These are phyloP conservation scores for Blastobotrys indianensis DNA, from an alignment of 1,139 yeast genomes.

Conservation along the genomic window DNA sequence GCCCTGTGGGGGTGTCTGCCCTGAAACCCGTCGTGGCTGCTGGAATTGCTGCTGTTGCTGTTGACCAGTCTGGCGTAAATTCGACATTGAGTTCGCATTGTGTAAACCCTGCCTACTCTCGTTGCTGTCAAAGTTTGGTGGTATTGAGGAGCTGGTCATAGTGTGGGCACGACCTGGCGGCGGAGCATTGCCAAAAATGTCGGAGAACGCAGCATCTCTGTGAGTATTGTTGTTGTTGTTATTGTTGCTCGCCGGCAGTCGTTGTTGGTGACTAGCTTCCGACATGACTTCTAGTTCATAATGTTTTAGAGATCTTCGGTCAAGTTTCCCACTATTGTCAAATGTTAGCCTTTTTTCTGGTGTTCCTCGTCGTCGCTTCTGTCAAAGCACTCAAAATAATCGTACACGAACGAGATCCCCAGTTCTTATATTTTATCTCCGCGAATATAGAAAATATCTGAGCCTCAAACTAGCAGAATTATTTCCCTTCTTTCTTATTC, in stretches of 20 bases:
- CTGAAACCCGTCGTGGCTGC: not conserved
- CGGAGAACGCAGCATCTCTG: constrained; percentile 33
- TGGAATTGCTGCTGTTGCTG: constrained; percentile 19
- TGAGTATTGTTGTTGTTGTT: constrained; percentile 14
- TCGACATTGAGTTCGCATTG: not conserved
- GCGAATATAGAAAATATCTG: too few relatives aligned
- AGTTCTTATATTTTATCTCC: too few relatives aligned
- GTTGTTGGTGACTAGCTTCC: constrained; percentile 14
- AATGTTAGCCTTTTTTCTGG: too few relatives aligned
- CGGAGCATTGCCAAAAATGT: constrained; percentile 35
- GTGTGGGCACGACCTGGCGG: constrained; percentile 32
- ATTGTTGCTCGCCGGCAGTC: constrained; percentile 15
- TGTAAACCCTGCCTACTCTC: not conserved
- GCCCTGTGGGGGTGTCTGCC: not conserved
- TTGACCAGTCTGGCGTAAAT: constrained; percentile 12
- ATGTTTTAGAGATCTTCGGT: too few relatives aligned
- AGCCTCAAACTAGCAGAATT: too few relatives aligned
- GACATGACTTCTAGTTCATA: constrained; percentile 7
- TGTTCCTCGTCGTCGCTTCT: too few relatives aligned
- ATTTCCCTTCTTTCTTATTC: too few relatives aligned
- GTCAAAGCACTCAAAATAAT: too few relatives aligned
- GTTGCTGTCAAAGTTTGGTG: constrained; percentile 4
- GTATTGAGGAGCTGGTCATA: constrained; percentile 10
- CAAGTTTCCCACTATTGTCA: too few relatives aligned
- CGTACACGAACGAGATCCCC: too few relatives aligned